These are phyloP conservation scores for Metarhizium humberi DNA, from an alignment of 2,329 filamentous ascomycete genomes.

Conservation along the genomic window DNA sequence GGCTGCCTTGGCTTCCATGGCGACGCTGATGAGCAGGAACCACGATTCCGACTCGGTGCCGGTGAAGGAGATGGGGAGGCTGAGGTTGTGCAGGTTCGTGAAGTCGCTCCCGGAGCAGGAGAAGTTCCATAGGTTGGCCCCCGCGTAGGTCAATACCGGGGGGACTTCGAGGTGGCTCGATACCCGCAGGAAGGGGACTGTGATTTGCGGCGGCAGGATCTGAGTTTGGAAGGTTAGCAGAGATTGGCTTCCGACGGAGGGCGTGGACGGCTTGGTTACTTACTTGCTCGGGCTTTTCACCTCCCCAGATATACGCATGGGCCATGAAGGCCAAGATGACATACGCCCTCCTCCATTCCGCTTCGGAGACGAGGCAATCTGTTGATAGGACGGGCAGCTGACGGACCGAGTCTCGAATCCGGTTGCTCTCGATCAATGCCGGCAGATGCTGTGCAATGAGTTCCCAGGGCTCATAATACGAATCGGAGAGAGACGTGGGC, in stretches of 20 bases:
- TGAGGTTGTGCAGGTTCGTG: constrained; percentile 58
- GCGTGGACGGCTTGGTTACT: constrained; percentile 6
- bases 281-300: constrained; percentile 64
- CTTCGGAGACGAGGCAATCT: constrained; percentile 48
- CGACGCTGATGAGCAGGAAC: constrained; percentile 86
- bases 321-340: constrained; percentile 68
- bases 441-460: constrained; percentile 58
- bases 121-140: constrained; percentile 86
- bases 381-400: constrained; percentile 62
- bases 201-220: constrained; percentile 64
- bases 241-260: too few species aligned
- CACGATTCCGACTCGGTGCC: constrained; percentile 85
- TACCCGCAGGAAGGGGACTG: constrained; percentile 64
- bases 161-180: constrained; percentile 71
- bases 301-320: constrained; percentile 87
- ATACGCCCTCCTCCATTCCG: constrained; percentile 77
- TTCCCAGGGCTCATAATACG: constrained; percentile 79
- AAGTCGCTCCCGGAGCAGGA: constrained; percentile 45
- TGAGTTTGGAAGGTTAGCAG: constrained; percentile 15
- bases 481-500: constrained; percentile 51
- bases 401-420: constrained; percentile 54
- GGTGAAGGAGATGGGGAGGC: constrained; percentile 73
- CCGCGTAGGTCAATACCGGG: constrained; percentile 84
- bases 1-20: constrained; percentile 77
- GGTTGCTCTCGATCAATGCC: constrained; percentile 51